These are phyloP conservation scores for Gnomoniopsis smithogilvyi DNA, from an alignment of 2,329 filamentous ascomycete species.

Conservation along the genomic window DNA sequence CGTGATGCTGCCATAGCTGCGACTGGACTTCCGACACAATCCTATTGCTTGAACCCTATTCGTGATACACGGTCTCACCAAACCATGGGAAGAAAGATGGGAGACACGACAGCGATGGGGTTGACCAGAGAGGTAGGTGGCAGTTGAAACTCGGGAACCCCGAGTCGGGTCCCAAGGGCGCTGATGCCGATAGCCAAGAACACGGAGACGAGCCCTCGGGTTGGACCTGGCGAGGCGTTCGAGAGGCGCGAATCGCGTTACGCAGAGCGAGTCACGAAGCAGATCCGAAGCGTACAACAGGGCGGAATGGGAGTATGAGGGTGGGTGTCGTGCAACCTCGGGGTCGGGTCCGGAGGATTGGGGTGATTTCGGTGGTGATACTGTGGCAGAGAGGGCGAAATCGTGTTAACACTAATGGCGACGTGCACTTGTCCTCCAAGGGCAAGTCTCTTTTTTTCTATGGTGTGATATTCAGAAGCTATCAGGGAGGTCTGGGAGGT, in stretches of 20 bases:
- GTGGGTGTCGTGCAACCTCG: not conserved
- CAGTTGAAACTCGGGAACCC: not conserved
- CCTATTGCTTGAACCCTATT: not conserved
- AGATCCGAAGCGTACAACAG: not conserved
- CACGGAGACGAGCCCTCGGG: not conserved
- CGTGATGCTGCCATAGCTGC: constrained; percentile 19
- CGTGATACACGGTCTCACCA: not conserved
- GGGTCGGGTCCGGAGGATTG: not conserved
- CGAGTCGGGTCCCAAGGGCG: too few species aligned
- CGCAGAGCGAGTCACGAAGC: not conserved
- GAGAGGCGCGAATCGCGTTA: not conserved
- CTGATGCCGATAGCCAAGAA: too few species aligned
- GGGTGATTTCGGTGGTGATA: not conserved
- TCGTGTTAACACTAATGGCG: too few species aligned
- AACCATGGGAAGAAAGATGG: not conserved
- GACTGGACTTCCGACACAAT: not conserved
- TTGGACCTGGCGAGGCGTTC: not conserved
- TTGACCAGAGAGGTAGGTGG: not conserved
- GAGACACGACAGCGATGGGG: not conserved
- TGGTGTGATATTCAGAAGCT: too few species aligned
- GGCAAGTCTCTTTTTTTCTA: too few species aligned
- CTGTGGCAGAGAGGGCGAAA: not conserved
- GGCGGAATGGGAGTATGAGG: not conserved
- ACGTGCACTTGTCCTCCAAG: too few species aligned
- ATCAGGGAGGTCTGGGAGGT: constrained; percentile 13